These are phyloP conservation scores for Jatropha curcas DNA, from an alignment of 345 rosid species.

Conservation along the genomic window DNA sequence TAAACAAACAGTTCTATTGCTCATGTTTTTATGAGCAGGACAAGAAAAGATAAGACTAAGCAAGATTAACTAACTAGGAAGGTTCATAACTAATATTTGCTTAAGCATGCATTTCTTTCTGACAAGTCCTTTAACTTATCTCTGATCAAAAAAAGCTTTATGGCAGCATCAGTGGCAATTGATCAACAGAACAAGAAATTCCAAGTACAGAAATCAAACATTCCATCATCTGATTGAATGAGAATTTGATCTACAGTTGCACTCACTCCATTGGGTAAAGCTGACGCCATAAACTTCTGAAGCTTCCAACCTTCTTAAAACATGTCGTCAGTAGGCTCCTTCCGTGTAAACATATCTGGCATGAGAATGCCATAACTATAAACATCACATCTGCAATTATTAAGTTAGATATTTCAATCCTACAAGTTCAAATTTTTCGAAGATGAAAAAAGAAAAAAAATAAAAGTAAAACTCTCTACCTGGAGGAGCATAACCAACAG, in stretches of 20 bases:
- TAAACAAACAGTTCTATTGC: too few relatives aligned
- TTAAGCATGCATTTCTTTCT: too few relatives aligned
- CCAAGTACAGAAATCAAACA: slow-evolving; percentile 7
- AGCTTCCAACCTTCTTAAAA: background rate
- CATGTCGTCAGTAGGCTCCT: background rate
- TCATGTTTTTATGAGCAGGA: too few relatives aligned
- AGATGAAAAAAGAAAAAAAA: too few relatives aligned
- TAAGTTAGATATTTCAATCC: too few relatives aligned
- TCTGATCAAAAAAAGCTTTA: background rate
- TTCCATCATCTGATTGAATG: background rate
- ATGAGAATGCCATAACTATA: background rate
- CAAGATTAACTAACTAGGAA: too few relatives aligned
- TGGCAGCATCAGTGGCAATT: background rate
- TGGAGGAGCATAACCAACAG: slow-evolving; percentile 31
- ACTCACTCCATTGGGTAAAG: background rate
- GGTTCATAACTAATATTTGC: too few relatives aligned
- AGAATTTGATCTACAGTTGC: slow-evolving; percentile 7
- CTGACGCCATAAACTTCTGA: background rate
- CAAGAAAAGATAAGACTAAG: too few relatives aligned
- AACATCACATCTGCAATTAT: background rate
- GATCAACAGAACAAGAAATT: slow-evolving; percentile 3
- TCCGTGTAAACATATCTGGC: background rate
- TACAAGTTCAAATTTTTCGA: too few relatives aligned
- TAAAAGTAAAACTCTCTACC: too few relatives aligned
- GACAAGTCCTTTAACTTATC: too few relatives aligned